These are phyloP conservation scores for Trichoderma gamsii DNA, from an alignment of 495 filamentous ascomycete species.

Conservation along the genomic window DNA sequence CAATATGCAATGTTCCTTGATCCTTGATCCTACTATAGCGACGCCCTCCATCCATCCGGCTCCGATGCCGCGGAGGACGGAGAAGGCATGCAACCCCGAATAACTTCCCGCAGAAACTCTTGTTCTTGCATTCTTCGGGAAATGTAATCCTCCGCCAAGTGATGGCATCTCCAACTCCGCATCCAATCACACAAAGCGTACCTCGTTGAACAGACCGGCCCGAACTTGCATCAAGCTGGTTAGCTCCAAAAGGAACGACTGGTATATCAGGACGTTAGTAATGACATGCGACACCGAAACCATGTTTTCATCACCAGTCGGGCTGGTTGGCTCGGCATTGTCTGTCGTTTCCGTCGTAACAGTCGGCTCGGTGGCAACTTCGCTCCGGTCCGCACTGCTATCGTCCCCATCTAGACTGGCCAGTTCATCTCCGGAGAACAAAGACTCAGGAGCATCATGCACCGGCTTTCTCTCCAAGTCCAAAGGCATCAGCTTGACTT, in stretches of 20 bases:
- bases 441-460: conserved; percentile 19
- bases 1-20: background rate
- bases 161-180: background rate
- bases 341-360: conserved; percentile 24
- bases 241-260: conserved; percentile 85
- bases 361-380: conserved; percentile 28
- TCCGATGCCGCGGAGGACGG: no score
- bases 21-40: background rate
- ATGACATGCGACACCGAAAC: conserved; percentile 80
- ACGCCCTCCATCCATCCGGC: background rate
- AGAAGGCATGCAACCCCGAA: background rate
- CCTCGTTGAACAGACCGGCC: conserved; percentile 80
- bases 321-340: conserved; percentile 20
- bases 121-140: background rate
- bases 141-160: background rate
- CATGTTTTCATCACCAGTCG: conserved; percentile 35
- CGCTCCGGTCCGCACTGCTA: conserved; percentile 36
- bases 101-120: background rate
- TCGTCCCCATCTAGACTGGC: background rate
- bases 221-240: conserved; percentile 81
- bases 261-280: conserved; percentile 68
- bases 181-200: conserved; percentile 51
- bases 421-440: conserved; percentile 3
- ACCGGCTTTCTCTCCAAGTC: conserved; percentile 31
- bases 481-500: conserved; percentile 35